Evolutionary conservation across 2,329 filamentous ascomycete species (phyloP).

Genomic region (Ceratocystis papillata): DNA sequence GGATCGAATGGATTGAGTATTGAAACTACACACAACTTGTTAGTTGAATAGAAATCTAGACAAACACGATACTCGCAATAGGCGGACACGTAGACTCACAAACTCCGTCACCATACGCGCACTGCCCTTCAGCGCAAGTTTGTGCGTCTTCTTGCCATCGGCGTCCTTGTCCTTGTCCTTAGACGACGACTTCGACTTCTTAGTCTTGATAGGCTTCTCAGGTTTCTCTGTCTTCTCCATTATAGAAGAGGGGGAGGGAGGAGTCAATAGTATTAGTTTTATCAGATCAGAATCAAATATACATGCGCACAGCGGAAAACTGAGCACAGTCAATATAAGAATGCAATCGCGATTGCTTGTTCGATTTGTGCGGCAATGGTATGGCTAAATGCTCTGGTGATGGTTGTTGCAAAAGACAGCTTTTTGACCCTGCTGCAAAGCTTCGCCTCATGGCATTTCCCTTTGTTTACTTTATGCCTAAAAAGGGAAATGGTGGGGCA

Average conservation of each 20-base stretch:
- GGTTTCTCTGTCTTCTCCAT: constrained; percentile 13
- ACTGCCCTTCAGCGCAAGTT: constrained; percentile 75
- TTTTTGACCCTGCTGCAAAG: constrained; percentile 3
- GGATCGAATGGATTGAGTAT: constrained; percentile 94
- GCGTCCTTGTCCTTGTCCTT: constrained; percentile 35
- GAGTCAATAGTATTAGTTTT: neutral
- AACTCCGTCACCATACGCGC: constrained; percentile 91
- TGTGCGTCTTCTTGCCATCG: constrained; percentile 83
- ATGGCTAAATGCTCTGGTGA: neutral
- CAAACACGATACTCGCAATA: neutral
- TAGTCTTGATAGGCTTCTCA: constrained; percentile 21
- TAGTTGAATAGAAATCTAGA: neutral
- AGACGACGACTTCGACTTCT: constrained; percentile 20
- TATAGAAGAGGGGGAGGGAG: neutral
- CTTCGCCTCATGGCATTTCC: neutral
- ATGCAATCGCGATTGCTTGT: neutral
- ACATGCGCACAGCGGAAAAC: neutral
- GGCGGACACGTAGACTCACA: constrained; percentile 54
- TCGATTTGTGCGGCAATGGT: neutral
- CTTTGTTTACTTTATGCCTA: constrained; percentile 19
- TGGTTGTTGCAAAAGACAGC: constrained; percentile 4
- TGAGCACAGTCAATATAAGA: neutral
- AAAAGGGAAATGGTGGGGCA: constrained; percentile 14
- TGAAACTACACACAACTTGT: constrained; percentile 54
- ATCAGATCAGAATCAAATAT: too few relatives aligned